Percentiles rank a stretch among this genome's conserved stretches.
phyloP scores from a whole-genome alignment of 441 rosid genomes.

The Melastoma candidum region DNA sequence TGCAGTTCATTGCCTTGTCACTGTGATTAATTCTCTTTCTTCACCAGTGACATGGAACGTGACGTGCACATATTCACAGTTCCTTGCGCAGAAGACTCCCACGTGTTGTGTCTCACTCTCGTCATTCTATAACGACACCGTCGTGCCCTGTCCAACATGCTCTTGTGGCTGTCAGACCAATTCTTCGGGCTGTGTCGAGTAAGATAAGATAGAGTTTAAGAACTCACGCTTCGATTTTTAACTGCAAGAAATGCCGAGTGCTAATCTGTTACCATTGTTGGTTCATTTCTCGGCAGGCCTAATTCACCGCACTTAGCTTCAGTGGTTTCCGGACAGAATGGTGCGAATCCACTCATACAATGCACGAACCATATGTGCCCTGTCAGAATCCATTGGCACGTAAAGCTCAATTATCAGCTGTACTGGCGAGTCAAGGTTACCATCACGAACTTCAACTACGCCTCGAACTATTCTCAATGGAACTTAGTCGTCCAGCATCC shows the following conservation, averaged over 20 bases:
- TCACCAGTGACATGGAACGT: slow-evolving; percentile 15
- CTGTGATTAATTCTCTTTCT: neutral
- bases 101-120: slow-evolving; percentile 17
- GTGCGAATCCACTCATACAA: slow-evolving; percentile 8
- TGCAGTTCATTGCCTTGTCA: too few species aligned
- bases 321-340: slow-evolving; percentile 9
- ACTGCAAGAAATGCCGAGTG: too few species aligned
- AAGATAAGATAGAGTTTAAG: neutral
- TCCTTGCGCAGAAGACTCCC: slow-evolving; percentile 19
- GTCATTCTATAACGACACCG: slow-evolving; percentile 12
- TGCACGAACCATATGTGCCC: slow-evolving; percentile 19
- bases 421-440: slow-evolving; percentile 18
- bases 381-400: slow-evolving; percentile 14
- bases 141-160: slow-evolving; percentile 16
- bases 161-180: slow-evolving; percentile 16
- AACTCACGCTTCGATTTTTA: too few species aligned
- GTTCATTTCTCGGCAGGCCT: slow-evolving; percentile 3
- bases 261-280: neutral
- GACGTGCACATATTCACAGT: slow-evolving; percentile 17
- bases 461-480: slow-evolving; percentile 14
- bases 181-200: slow-evolving; percentile 10
- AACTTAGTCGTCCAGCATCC: slow-evolving; percentile 14
- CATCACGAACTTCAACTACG: slow-evolving; percentile 15
- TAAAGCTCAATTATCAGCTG: slow-evolving; percentile 14
- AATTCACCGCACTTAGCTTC: slow-evolving; percentile 10